Percentiles rank a stretch among this genome's conserved stretches.
These are phyloP conservation scores for Termitomyces sp. DNA, from an alignment of 768 basidiomycete genomes.

Conservation along the genomic window DNA sequence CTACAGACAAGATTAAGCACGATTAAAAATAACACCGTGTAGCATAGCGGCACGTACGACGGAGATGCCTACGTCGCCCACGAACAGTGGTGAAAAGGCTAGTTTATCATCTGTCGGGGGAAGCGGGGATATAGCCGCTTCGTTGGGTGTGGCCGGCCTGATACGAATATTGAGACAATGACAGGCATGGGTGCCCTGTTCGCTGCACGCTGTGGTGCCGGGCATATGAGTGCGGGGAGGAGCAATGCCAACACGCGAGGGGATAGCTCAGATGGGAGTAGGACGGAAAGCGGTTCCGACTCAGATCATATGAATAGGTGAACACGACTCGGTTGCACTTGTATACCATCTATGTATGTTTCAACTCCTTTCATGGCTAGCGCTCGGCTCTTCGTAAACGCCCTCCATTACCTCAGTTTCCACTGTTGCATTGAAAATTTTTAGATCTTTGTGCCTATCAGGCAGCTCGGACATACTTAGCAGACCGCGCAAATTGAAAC, in stretches of 20 bases:
- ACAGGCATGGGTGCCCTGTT: conserved; percentile 45
- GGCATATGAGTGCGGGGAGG: conserved; percentile 24
- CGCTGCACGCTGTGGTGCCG: conserved; percentile 19
- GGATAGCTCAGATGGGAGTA: conserved; percentile 16
- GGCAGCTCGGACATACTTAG: neutral
- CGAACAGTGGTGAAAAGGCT: conserved; percentile 53
- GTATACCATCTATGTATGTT: conserved; percentile 11
- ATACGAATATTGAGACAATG: conserved; percentile 72
- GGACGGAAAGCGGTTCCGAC: conserved; percentile 31
- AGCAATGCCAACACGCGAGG: conserved; percentile 4
- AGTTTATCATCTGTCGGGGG: conserved; percentile 29
- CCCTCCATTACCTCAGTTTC: conserved; percentile 5
- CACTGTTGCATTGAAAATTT: conserved; percentile 11
- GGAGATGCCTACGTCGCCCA: conserved; percentile 62
- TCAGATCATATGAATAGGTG: conserved; percentile 29
- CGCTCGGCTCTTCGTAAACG: neutral
- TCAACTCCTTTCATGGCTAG: conserved; percentile 10
- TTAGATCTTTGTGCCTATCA: neutral
- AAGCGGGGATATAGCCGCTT: conserved; percentile 31
- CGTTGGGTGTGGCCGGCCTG: conserved; percentile 30
- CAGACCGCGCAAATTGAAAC: no score
- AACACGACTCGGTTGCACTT: neutral
- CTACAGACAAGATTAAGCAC: conserved; percentile 33
- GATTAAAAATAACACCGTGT: conserved; percentile 1
- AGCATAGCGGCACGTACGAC: conserved; percentile 44